These are phyloP conservation scores for Citeromyces nyonsensis DNA, from an alignment of 805 yeast genomes.

Conservation along the genomic window DNA sequence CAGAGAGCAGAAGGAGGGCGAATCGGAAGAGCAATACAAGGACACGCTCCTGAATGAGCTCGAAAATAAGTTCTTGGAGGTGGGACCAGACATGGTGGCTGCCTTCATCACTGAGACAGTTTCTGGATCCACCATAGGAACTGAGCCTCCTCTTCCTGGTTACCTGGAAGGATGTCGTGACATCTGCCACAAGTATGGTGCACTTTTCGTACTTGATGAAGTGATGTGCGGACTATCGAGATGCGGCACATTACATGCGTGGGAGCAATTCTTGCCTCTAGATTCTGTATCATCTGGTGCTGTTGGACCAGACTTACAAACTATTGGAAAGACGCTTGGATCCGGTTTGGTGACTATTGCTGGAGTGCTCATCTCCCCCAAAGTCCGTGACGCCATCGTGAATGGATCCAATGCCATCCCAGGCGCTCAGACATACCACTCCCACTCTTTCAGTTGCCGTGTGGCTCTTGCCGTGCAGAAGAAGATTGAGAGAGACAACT, in stretches of 20 bases:
- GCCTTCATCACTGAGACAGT: slow-evolving; percentile 27
- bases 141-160: slow-evolving; percentile 25
- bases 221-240: slow-evolving; percentile 44
- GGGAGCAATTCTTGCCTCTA: slow-evolving; percentile 22
- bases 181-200: slow-evolving; percentile 33
- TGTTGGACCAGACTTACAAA: slow-evolving; percentile 29
- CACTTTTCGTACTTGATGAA: slow-evolving; percentile 31
- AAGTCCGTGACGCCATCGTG: slow-evolving; percentile 19
- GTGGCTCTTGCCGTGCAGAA: slow-evolving; percentile 31
- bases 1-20: slow-evolving; percentile 15
- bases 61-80: slow-evolving; percentile 20
- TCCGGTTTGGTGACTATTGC: slow-evolving; percentile 36
- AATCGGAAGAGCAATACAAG: slow-evolving; percentile 22
- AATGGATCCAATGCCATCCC: slow-evolving; percentile 22
- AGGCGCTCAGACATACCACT: slow-evolving; percentile 38
- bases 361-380: slow-evolving; percentile 26
- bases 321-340: slow-evolving; percentile 34
- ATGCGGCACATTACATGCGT: slow-evolving; percentile 29
- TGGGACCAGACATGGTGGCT: slow-evolving; percentile 25
- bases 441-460: slow-evolving; percentile 27
- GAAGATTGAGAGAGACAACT: slow-evolving; percentile 18
- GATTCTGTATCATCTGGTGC: slow-evolving; percentile 4
- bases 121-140: slow-evolving; percentile 28
- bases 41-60: slow-evolving; percentile 18
- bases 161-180: slow-evolving; percentile 27